A percentile compares a stretch with the other conserved stretches of the same genome.
Conservation (phyloP, 495 filamentous ascomycete genomes). For the Penicillium paradoxum region DNA sequence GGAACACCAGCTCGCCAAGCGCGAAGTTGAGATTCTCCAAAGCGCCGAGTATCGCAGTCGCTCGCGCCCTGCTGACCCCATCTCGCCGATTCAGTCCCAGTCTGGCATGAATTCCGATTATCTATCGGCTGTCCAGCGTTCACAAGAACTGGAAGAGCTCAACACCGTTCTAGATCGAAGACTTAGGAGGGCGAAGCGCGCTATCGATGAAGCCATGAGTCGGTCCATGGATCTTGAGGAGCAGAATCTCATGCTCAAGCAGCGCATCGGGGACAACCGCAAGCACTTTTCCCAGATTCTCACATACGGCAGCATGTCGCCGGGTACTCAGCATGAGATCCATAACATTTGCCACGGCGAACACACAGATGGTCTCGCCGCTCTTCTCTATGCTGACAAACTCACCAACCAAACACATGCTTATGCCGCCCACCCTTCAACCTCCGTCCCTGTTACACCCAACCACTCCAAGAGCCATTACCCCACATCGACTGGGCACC, state of each 20-base stretch:
- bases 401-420: slow-evolving; percentile 56
- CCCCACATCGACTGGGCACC: slow-evolving; percentile 54
- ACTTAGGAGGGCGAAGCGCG: slow-evolving; percentile 65
- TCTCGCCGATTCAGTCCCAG: slow-evolving; percentile 26
- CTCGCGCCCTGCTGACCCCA: slow-evolving; percentile 31
- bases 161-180: slow-evolving; percentile 59
- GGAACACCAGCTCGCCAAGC: slow-evolving; percentile 86
- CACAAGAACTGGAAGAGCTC: slow-evolving; percentile 58
- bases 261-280: slow-evolving; percentile 81
- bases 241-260: slow-evolving; percentile 69
- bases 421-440: slow-evolving; percentile 37
- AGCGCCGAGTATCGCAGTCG: slow-evolving; percentile 45
- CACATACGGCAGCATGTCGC: slow-evolving; percentile 47
- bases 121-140: slow-evolving; percentile 41
- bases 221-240: slow-evolving; percentile 49
- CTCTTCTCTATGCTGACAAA: slow-evolving; percentile 66
- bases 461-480: slow-evolving; percentile 46
- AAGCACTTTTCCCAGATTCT: slow-evolving; percentile 71
- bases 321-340: slow-evolving; percentile 40
- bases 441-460: slow-evolving; percentile 73
- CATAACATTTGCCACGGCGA: slow-evolving; percentile 40
- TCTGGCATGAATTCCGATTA: slow-evolving; percentile 35
- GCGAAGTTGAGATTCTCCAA: slow-evolving; percentile 85
- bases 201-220: slow-evolving; percentile 65
- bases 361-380: slow-evolving; percentile 61